Evolutionary conservation across 306 rosid genomes (phyloP), one percentile per base, ranked within the genome.

Genomic region (Casuarina equisetifolia): DNA sequence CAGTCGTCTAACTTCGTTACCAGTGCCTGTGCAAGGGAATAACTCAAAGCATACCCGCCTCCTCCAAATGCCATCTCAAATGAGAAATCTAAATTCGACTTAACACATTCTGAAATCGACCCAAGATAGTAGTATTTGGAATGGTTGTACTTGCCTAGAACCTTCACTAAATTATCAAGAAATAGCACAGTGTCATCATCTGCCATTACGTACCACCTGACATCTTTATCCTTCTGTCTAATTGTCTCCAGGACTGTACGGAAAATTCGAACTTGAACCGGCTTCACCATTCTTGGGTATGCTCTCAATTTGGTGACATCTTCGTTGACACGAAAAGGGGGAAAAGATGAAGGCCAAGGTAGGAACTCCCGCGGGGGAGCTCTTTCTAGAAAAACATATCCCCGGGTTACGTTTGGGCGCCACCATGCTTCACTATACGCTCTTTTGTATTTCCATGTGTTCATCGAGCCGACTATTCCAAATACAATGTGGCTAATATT

Each of bases 51-150:
- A 83, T 73, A 78, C 4, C 86, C 86, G 0, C 76, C 91, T 38
- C 91, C 91, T 8, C 91, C 89, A 51, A 49, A 88, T 0, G 85
- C 91, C 91, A 88, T 88, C 1, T 79, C 82, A 69, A 81, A 83
- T 0, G 86, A 71, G 70, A 81, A 77, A 19, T 74, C 85, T 2
- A 38, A 74, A 69, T 84, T 84, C 0, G 86, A 84, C 52, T 36
- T 74, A 4, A 49, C 19, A 32, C 42, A 20, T 3, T 45, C 76
- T 4, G 63, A 72, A 38, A 38, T 82, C 4, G 81, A 57, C 48
- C 90, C 92, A 13, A 89, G 81, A 68, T 86, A 86, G 9, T 58
- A 52, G 50, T 25, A 45, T 70, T 86, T 80, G 0, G 58, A 78
- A 4, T 89, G 85, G 39, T 86, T 87, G 16, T 84, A 89, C 44